Percentiles rank a stretch among this genome's conserved stretches.
These are phyloP conservation scores for Monsonia emarginata DNA, from an alignment of 441 rosid genomes.

Conservation along the genomic window DNA sequence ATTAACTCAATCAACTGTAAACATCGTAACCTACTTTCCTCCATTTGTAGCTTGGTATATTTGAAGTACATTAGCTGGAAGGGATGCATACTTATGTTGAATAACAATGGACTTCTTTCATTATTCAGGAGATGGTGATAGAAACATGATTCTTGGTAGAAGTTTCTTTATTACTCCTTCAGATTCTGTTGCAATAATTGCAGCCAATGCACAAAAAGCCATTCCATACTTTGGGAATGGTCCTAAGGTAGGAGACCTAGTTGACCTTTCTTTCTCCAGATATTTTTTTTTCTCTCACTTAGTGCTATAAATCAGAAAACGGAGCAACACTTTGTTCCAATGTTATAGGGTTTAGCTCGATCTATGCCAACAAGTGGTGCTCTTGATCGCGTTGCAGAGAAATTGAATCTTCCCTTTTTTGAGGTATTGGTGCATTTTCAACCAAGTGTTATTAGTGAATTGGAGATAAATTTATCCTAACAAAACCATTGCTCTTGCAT, in stretches of 20 bases:
- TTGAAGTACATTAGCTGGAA: background rate
- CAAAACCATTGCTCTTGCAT: slow-evolving; percentile 18
- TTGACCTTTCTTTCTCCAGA: slow-evolving; percentile 7
- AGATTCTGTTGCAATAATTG: slow-evolving; percentile 87
- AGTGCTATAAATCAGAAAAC: background rate
- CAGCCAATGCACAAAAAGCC: slow-evolving; percentile 77
- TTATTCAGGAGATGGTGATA: slow-evolving; percentile 77
- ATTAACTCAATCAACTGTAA: background rate
- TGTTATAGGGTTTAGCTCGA: slow-evolving; percentile 74
- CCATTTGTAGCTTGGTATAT: background rate
- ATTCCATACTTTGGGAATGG: slow-evolving; percentile 75
- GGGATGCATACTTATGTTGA: background rate
- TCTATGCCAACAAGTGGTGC: slow-evolving; percentile 99
- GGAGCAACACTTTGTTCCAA: slow-evolving; percentile 12
- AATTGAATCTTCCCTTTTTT: slow-evolving; percentile 68
- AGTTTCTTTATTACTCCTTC: slow-evolving; percentile 84
- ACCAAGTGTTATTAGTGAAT: slow-evolving; percentile 3
- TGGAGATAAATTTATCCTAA: slow-evolving; percentile 16
- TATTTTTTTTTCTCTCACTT: slow-evolving; percentile 1
- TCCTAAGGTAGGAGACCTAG: slow-evolving; percentile 45
- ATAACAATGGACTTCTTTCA: background rate
- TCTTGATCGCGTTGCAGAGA: slow-evolving; percentile 84
- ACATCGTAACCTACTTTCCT: background rate
- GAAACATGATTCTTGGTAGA: slow-evolving; percentile 90
- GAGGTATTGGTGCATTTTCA: slow-evolving; percentile 41